Base-by-base conservation (phyloP, 163 green algal genomes). In the Volvox carteri region DNA sequence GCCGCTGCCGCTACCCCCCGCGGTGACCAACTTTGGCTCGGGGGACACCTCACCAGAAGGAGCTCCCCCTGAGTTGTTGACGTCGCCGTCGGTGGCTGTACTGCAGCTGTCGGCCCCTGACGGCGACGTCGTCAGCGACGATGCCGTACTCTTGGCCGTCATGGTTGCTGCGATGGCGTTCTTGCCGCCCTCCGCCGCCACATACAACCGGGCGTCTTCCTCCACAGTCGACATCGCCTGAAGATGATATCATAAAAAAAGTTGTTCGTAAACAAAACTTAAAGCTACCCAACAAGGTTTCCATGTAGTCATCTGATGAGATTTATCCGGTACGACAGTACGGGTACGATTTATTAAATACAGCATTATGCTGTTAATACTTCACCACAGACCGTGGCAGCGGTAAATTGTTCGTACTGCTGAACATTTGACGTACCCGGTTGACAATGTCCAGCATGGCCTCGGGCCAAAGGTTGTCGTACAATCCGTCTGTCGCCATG, bases 401-500 rank as follows among this genome's bases (percentile, higher is more conserved):
- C n/a, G n/a, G n/a, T n/a, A n/a, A n/a, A n/a, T n/a, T n/a, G n/a
- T n/a, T n/a, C n/a, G n/a, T n/a, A n/a, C n/a, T n/a, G n/a, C n/a
- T n/a, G n/a, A n/a, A n/a, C n/a, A n/a, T n/a, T n/a, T n/a, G 30
- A 37, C 39, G 37, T 37, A 60, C 54, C 79, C 90, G 28, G n/a
- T 86, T 86, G 21, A 93, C 90, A n/a, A 92, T 56, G n/a, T 76
- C 62, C 70, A 75, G 46, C 70, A 95, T 88, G 44, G 92, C 79
- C 6, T 92, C 77, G 48, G 93, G 87, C 93, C 93, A 99, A 14
- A 99, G 87, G 90, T 99, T 99, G 94, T 99, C 98, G 92, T 97
- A 99, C 78, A 99, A 74, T 1, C 98, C 98, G 92, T 99, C 98
- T 0, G 96, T 98, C 81, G 93, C 98, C 35, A 95, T 85, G 21